Base-by-base conservation (phyloP, 2,329 filamentous ascomycete genomes). In the Aspergillus phoenicis region DNA sequence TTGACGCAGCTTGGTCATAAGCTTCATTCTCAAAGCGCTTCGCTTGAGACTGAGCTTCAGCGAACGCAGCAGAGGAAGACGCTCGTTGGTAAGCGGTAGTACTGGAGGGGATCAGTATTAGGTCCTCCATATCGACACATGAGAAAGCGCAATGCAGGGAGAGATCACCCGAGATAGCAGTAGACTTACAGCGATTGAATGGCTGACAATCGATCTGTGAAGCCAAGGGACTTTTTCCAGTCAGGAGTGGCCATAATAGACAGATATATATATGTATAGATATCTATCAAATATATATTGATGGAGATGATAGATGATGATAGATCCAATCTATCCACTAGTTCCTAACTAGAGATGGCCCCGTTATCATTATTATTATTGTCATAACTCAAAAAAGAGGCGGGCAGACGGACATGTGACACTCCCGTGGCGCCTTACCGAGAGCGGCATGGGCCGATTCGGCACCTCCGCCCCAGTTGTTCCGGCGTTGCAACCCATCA, bases 181-280 rank as follows among this genome's bases (percentile, higher is more conserved):
- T n/a, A 11, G 28, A 26, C 86, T 79, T 73, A 88, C 87, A 89
- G 80, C 60, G 79, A 83, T 66, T 89, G 82, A 54, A 91, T 87
- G 61, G 82, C 84, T 58, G 84, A 83, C 72, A 89, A 86, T 59
- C 89, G 82, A 57, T 87, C 84, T 11, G 84, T 80, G 38, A 87
- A 87, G 8, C 83, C 82, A 60, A 89, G 73, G 2, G 76, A 74
- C 22, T 72, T 71, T 68, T 79, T 83, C 87, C 87, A 89, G 5
- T 60, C 55, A 8, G 52, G 10, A 4, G 24, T 28, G 22, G 52
- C 22, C 53, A 56, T 56, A 17, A 41, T 36, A 11, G 17, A 36
- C 5, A 8, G 17, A 22, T 15, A 64, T 61, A 49, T 28, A 26
- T 3, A 30, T 28, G 3, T 48, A 48, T 48, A 48, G 2, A 20